Percentiles rank a stretch among this genome's conserved stretches.
Conservation (phyloP, 2,329 filamentous ascomycete species). For the Saccharata proteae region DNA sequence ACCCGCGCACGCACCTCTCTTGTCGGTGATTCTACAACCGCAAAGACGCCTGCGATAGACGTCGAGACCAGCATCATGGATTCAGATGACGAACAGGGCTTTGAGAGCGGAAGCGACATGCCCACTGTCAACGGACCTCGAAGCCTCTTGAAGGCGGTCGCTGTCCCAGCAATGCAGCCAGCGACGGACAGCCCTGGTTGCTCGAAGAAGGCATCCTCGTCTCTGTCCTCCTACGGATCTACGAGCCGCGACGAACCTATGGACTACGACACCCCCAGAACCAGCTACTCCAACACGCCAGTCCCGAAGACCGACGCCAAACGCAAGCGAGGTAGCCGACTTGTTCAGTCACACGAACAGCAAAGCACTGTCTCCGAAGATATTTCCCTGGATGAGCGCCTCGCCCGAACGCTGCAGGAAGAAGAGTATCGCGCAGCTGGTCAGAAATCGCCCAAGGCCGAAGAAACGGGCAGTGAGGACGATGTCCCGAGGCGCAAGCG, state of each 20-base stretch:
- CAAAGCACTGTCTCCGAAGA: constrained; percentile 15
- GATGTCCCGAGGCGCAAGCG: too few species aligned
- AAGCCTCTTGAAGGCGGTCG: constrained; percentile 21
- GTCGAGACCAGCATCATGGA: too few species aligned
- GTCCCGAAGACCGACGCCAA: constrained; percentile 24
- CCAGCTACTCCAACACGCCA: constrained; percentile 46
- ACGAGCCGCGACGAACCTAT: constrained; percentile 25
- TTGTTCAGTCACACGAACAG: constrained; percentile 9
- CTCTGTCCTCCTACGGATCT: constrained; percentile 4
- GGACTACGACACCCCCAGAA: constrained; percentile 50
- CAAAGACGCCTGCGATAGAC: too few species aligned
- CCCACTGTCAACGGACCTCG: constrained; percentile 10
- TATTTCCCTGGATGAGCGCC: constrained; percentile 34
- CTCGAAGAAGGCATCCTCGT: constrained; percentile 11
- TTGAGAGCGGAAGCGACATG: too few species aligned
- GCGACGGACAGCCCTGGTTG: not conserved
- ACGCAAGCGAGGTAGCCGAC: constrained; percentile 16
- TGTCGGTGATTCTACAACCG: too few species aligned
- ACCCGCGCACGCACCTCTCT: too few species aligned
- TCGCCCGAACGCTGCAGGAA: constrained; percentile 47
- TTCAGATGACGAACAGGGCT: too few species aligned
- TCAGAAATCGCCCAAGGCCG: constrained; percentile 25
- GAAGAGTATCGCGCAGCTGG: constrained; percentile 35
- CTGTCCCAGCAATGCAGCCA: constrained; percentile 16
- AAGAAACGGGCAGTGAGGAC: constrained; percentile 4